Evolutionary conservation across 345 rosid species (phyloP).

Genomic region (Syzygium jambos): DNA sequence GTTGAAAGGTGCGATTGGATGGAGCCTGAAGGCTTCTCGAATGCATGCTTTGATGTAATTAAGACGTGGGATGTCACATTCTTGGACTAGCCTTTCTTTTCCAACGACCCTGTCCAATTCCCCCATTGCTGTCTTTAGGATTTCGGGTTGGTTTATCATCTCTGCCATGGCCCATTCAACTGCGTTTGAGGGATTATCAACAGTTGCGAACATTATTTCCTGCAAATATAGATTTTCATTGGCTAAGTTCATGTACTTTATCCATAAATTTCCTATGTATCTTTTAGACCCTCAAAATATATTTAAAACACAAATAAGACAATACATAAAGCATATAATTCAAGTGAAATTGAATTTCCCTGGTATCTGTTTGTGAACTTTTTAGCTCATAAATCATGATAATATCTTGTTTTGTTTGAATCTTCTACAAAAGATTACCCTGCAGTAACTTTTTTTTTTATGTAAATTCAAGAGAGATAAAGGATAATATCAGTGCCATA

Average conservation of each 20-base stretch:
- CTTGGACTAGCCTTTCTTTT: conserved; percentile 32
- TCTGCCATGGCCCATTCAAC: conserved; percentile 44
- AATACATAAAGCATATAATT: neutral
- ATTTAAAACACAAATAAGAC: neutral
- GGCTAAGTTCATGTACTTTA: neutral
- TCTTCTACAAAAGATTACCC: no score
- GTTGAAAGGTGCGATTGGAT: conserved; percentile 33
- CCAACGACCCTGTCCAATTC: conserved; percentile 39
- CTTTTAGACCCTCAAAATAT: neutral
- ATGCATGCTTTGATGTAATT: conserved; percentile 28
- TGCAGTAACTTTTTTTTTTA: no score
- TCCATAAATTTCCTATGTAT: neutral
- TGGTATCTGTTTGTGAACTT: no score
- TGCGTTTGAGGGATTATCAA: conserved; percentile 43
- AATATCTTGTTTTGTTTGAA: no score
- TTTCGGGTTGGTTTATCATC: conserved; percentile 33
- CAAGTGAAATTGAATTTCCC: neutral
- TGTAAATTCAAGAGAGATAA: no score
- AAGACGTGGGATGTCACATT: conserved; percentile 31
- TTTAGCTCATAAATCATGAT: no score
- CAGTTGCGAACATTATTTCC: conserved; percentile 34
- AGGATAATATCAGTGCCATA: no score
- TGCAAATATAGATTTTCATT: neutral
- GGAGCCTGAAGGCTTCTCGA: conserved; percentile 35
- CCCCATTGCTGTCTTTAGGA: conserved; percentile 25